Percentiles rank a stretch among this genome's conserved stretches.
These are phyloP conservation scores for Quercus bicolor DNA, from an alignment of 306 rosid species.

Conservation along the genomic window DNA sequence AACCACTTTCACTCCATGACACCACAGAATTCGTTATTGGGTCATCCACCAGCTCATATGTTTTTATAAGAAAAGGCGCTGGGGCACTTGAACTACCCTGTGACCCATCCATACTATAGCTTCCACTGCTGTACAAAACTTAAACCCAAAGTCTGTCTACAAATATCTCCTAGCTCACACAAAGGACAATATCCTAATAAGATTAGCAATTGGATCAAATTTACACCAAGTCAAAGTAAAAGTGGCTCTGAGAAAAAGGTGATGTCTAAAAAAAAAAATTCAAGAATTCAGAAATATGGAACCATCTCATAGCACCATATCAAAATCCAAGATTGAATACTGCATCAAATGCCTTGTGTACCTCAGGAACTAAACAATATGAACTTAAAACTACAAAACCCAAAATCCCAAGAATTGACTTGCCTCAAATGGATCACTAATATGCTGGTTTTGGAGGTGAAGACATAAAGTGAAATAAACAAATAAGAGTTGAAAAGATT, in stretches of 20 bases:
- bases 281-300: conserved; percentile 2
- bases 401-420: background rate
- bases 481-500: background rate
- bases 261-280: background rate
- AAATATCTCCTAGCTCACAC: background rate
- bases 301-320: background rate
- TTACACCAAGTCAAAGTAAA: background rate
- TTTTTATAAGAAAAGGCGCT: conserved; percentile 39
- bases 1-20: conserved; percentile 36
- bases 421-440: background rate
- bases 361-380: background rate
- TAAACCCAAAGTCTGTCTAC: background rate
- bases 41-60: conserved; percentile 40
- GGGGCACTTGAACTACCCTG: conserved; percentile 34
- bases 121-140: background rate
- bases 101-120: conserved; percentile 23
- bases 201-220: background rate
- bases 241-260: background rate
- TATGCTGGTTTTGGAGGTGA: background rate
- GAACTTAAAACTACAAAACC: background rate
- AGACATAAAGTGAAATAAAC: background rate
- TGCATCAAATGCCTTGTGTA: too few relatives aligned
- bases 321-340: background rate
- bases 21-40: conserved; percentile 21
- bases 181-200: background rate